These are phyloP conservation scores for Penicillium lividum DNA, from an alignment of 495 filamentous ascomycete species.

Conservation along the genomic window DNA sequence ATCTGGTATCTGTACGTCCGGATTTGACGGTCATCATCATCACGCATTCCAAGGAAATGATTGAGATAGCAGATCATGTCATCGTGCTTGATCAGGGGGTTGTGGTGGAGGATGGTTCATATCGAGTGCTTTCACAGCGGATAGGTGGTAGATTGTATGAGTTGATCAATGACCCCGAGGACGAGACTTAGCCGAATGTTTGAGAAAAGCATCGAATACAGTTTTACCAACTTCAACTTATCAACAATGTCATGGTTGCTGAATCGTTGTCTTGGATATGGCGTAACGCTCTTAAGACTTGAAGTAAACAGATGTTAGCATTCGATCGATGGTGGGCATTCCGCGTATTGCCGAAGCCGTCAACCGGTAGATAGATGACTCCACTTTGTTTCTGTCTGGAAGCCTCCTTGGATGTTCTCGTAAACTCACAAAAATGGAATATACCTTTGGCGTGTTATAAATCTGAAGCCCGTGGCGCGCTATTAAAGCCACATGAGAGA, in stretches of 20 bases:
- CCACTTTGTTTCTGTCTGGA: too few relatives aligned
- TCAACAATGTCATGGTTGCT: neutral
- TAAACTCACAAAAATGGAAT: too few relatives aligned
- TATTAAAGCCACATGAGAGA: too few relatives aligned
- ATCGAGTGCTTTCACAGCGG: constrained; percentile 50
- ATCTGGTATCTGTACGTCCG: constrained; percentile 35
- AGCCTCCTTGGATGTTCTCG: too few relatives aligned
- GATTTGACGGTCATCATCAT: constrained; percentile 64
- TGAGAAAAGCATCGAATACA: neutral
- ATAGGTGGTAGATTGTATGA: constrained; percentile 42
- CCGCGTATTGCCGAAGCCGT: too few relatives aligned
- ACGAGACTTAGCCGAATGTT: neutral
- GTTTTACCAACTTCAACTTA: neutral
- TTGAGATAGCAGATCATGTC: constrained; percentile 70
- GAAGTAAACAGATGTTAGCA: too few relatives aligned
- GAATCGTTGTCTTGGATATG: too few relatives aligned
- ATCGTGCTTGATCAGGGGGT: constrained; percentile 68
- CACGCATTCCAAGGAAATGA: constrained; percentile 82
- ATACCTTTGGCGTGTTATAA: too few relatives aligned
- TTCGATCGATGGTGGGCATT: too few relatives aligned
- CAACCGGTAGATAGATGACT: too few relatives aligned
- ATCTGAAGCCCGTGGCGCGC: too few relatives aligned
- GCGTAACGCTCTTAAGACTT: too few relatives aligned
- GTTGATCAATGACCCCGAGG: constrained; percentile 30
- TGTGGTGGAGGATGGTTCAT: constrained; percentile 67